phyloP scores from a whole-genome alignment of 192 early-diverging fungal genomes.

The Diversispora eburnea region DNA sequence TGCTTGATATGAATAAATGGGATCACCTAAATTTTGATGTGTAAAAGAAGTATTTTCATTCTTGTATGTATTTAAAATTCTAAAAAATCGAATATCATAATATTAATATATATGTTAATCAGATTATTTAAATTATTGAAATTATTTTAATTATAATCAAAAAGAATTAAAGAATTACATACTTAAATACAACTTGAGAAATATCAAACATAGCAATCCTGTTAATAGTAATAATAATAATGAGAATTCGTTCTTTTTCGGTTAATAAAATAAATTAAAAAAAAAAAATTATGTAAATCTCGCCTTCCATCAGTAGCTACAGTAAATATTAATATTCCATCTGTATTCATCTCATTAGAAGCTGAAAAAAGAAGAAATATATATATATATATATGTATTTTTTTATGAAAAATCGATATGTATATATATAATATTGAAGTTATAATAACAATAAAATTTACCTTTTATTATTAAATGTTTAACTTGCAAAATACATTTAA shows the following conservation, averaged over 20 bases:
- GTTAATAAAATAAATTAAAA: neutral
- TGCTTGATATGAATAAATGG: slow-evolving; percentile 33
- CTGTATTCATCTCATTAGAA: slow-evolving; percentile 18
- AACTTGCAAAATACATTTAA: slow-evolving; percentile 65
- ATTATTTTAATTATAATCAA: no score
- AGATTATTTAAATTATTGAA: no score
- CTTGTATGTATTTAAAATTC: slow-evolving; percentile 6
- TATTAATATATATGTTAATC: no score
- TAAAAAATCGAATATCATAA: neutral
- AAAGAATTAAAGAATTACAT: no score
- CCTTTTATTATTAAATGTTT: slow-evolving; percentile 38
- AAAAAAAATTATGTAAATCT: slow-evolving; percentile 21
- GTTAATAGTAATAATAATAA: slow-evolving; percentile 4
- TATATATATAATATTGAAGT: neutral
- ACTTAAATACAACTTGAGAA: no score
- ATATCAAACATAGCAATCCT: slow-evolving; percentile 39
- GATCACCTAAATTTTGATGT: slow-evolving; percentile 22
- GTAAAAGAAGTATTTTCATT: neutral
- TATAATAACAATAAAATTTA: slow-evolving; percentile 4
- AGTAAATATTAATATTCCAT: slow-evolving; percentile 49
- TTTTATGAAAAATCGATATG: neutral
- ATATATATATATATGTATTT: neutral
- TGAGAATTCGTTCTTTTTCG: neutral
- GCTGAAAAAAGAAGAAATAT: neutral
- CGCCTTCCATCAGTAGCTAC: slow-evolving; percentile 52